Base-by-base conservation (phyloP, 2,329 filamentous ascomycete species). In the Juglanconis juglandina region DNA sequence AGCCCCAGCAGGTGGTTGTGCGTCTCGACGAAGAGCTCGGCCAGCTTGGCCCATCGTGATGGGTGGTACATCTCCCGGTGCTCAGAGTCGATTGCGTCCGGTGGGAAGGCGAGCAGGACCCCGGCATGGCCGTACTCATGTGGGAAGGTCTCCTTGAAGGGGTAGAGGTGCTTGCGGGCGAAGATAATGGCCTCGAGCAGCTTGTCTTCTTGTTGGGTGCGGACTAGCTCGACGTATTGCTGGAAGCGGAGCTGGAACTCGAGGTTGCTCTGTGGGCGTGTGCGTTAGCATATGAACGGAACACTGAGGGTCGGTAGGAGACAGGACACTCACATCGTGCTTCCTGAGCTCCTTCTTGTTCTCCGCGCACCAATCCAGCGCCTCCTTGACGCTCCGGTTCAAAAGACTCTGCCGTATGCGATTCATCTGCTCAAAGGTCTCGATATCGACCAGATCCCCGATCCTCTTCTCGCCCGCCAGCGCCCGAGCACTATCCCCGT, bases 201-300 rank as follows among this genome's bases (percentile, higher is more conserved):
- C 69, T 89, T 92, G 6, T 77, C 71, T 32, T 82, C 79, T 4
- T 87, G 80, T 57, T 84, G 84, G 44, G 81, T 85, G 62, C 94
- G 83, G 61, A 96, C 86, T 63, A 98, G 81, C 75, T 98, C 95
- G 68, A 98, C 93, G 72, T 93, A 98, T 72, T 98, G 93, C 73
- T 99, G 95, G 68, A 96, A 82, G 11, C 95, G 88, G 48, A 99
- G 83, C 80, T 96, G 91, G 70, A 96, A 96, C 74, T 99, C 95
- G 14, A 99, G 83, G 66, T 89, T 90, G 69, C 88, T 92, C 82
- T 92, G 67, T 11, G 9, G 35, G 13, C 10, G 13, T 30, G 3
- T 24, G 39, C 10, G 51, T 58, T 35, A 61, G 58, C 35, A 30
- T 10, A 3, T 53, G 34, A 48, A 32, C 7, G 44, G 17, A 24